These are phyloP conservation scores for Spencermartinsiella europaea DNA, from an alignment of 805 yeast genomes.

Conservation along the genomic window DNA sequence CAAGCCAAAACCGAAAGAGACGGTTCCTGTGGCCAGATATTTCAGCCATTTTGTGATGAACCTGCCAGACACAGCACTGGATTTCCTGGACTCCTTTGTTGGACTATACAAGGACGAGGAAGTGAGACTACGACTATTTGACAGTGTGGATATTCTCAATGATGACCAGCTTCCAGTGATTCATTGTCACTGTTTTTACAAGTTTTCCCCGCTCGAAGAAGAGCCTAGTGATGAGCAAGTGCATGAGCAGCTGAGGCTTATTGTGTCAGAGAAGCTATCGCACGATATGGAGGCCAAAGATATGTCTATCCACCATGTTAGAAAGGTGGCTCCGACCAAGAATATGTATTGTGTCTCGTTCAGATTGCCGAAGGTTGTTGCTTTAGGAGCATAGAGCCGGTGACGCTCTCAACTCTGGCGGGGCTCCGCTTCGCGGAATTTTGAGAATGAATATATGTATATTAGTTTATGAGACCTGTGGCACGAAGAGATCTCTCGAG, in stretches of 20 bases:
- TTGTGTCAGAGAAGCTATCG: slow-evolving; percentile 44
- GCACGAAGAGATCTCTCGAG: no score
- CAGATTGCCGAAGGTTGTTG: slow-evolving; percentile 44
- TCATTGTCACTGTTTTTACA: slow-evolving; percentile 90
- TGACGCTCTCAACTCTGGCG: no score
- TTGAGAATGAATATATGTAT: no score
- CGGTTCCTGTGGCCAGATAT: slow-evolving; percentile 42
- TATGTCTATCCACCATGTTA: slow-evolving; percentile 70
- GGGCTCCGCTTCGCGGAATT: no score
- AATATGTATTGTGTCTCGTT: slow-evolving; percentile 92
- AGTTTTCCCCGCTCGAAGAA: slow-evolving; percentile 68
- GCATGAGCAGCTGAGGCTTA: slow-evolving; percentile 56
- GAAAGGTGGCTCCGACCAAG: slow-evolving; percentile 95
- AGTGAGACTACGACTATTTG: slow-evolving; percentile 14
- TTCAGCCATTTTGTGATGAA: slow-evolving; percentile 86
- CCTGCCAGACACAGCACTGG: slow-evolving; percentile 87
- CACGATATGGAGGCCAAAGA: slow-evolving; percentile 41
- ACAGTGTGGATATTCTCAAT: slow-evolving; percentile 18
- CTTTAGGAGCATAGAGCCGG: no score
- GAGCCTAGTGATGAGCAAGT: slow-evolving; percentile 69
- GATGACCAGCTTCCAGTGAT: slow-evolving; percentile 51
- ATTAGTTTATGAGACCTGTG: no score
- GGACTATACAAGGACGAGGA: slow-evolving; percentile 55
- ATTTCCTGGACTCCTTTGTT: slow-evolving; percentile 68
- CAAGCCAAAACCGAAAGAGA: slow-evolving; percentile 33